Evolutionary conservation across 768 basidiomycete species (phyloP), one percentile per base, ranked within the genome.

Genomic region (Russula ochroleuca): DNA sequence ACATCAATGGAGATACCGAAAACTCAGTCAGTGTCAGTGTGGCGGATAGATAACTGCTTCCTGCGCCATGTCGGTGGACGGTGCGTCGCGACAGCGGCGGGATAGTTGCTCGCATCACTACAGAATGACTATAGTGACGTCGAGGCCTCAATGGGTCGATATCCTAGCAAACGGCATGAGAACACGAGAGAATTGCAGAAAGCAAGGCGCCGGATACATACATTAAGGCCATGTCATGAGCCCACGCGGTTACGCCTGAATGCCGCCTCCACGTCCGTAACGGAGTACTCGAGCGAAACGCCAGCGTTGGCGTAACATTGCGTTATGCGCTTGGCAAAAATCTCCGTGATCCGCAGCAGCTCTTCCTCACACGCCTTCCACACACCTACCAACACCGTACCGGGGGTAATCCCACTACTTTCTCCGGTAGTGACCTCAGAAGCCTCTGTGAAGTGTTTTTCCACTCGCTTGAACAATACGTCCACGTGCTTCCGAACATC

Each of bases 351-450:
- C 64, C 83, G 81, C 65, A 88, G 73, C 62, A 97, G 72, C 70
- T 94, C 92, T 58, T 88, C 87, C 73, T 95, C 92, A 73, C 92
- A 92, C 40, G 92, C 87, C 70, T 84, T 90, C 94, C 94, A 97
- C 3, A 96, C 94, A 5, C 85, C 87, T 28, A 85, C 83, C 76
- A 95, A 77, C 45, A 92, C 85, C 37, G 82, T 86, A 3, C 84
- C 84, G 31, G 83, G 77, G 3, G 81, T 75, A 62, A 84, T 83
- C 40, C 79, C 80, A 37, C 77, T 76, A 65, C 77, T 73, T 63
- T 87, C 84, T 4, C 77, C 79, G 21, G 81, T 82, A 4, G 81
- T 71, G 67, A 84, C 87, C 66, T 87, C 88, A 11, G 87, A 85
- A 1, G 84, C 84, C 69, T 94, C 92, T 7, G 87, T 87, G 70